Evolutionary conservation across 495 filamentous ascomycete genomes (phyloP), one percentile per base, ranked within the genome.

Genomic region (Penicillium odoratum): DNA sequence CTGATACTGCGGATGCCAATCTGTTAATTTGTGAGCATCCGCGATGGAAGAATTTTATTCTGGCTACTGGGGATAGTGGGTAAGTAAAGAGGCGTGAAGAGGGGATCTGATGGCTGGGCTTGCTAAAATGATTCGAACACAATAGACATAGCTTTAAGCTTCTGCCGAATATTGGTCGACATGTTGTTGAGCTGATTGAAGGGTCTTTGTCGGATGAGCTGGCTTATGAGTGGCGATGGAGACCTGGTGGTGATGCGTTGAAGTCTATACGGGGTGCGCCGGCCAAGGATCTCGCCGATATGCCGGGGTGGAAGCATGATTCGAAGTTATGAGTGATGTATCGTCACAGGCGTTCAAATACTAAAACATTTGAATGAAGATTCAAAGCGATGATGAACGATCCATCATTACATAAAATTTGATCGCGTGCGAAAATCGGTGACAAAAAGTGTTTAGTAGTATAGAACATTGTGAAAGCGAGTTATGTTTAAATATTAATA

Each of bases 1-100:
- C 78, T 0, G 78, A 81, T 64, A 82, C 79, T 21, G 67, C 73
- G 1, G 74, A 82, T 57, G 71, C 76, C 2, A 68, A 68, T 49
- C 73, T 77, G 53, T 50, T 81, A 6, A 76, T 81, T 50, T 74
- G 74, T 53, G 56, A 64, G 28, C 74, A 75, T 51, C 74, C 74
- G 1, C 48, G 33, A 18, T 64, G 62, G 62, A 61, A 59, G 31
- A 59, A 62, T 25, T 62, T 65, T 31, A 61, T 65, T 11, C 13
- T 65, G 44, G 62, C 62, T 16, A 65, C 62, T 0, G 62, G 62
- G 4, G 62, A 64, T 34, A 64, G 62, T 40, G 62, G 60, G 63
- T 62, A 51, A 57, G 60, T 62, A 18, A 30, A n/a, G 9, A 9
- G 16, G 33, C 2, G 2, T 21, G 21, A 21, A 21, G 21, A 21